Evolutionary conservation across 2,329 filamentous ascomycete genomes (phyloP).

Genomic region (Kalaharituber pfeilii): DNA sequence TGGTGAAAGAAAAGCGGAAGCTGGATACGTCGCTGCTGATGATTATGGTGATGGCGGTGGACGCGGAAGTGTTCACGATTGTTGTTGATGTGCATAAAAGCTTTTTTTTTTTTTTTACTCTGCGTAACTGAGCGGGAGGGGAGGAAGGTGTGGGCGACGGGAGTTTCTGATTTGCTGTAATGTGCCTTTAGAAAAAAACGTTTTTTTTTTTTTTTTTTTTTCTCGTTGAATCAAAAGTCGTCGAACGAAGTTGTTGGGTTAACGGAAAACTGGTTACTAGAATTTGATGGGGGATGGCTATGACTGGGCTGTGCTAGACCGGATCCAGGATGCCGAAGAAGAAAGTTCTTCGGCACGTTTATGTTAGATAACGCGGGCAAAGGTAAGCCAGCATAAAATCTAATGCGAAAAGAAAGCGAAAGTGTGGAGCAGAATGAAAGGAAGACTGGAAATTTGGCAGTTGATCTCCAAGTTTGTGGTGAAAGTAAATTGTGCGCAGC

Average conservation of each 20-base stretch:
- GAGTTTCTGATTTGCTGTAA: too few relatives aligned
- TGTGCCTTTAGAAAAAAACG: too few relatives aligned
- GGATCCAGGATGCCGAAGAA: neutral
- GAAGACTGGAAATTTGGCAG: too few relatives aligned
- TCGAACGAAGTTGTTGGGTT: neutral
- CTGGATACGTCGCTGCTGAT: neutral
- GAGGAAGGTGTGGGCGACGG: too few relatives aligned
- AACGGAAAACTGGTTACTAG: neutral
- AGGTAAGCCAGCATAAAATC: neutral
- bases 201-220: too few relatives aligned
- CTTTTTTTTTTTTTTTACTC: too few relatives aligned
- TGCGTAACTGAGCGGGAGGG: too few relatives aligned
- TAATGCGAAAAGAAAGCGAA: neutral
- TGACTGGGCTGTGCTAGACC: neutral
- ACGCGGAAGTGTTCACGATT: neutral
- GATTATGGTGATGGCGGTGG: neutral
- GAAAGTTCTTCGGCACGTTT: neutral
- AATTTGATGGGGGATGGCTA: neutral
- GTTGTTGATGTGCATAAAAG: slow-evolving; percentile 2
- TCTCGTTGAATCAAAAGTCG: too few relatives aligned
- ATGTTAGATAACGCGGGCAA: neutral
- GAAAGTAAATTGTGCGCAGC: too few relatives aligned
- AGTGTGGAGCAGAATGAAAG: neutral
- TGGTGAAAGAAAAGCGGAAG: neutral
- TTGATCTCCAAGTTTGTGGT: too few relatives aligned